Evolutionary conservation across 352 stramenopile genomes (phyloP), one percentile per base, ranked within the genome.

Genomic region (Pythium phragmiticola): DNA sequence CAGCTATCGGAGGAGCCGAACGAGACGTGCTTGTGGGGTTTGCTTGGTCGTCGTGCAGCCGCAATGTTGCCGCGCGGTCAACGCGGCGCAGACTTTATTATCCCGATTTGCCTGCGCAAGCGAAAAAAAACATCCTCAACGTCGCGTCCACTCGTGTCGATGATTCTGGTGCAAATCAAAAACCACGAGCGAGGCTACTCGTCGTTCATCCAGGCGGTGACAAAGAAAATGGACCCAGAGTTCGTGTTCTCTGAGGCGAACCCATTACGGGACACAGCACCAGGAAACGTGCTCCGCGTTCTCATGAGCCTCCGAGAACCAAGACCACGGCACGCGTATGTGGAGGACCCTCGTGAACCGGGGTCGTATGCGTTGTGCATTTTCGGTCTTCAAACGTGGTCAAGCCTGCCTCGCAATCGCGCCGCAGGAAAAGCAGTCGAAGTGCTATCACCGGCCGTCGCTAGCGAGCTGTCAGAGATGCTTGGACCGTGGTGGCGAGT

Each of bases 11-110:
- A 58, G 3, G 54, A 72, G 51, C 72, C 68, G 36, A 68, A 39
- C 6, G 42, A 72, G 23, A 30, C 63, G 2, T 70, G 58, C 19
- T 7, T 76, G 34, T 78, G 64, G 72, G 63, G 57, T 26, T 66
- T 78, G 36, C 65, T 76, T 5, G 65, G 54, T 2, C 54, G 60
- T 19, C 61, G 63, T 23, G 54, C 61, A 2, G 72, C 68, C 0
- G 61, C 64, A 49, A 30, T 74, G 26, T 65, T 66, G 14, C 56
- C 61, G 1, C 53, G 49, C 9, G 34, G 49, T 8, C 51, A 67
- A 8, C 37, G 55, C 0, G 45, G 45, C 11, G 51, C 52, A 2
- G 49, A 70, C 17, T 41, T 74, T n/a, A 23, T 74, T 11, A 66
- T 74, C 19, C 63, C 68, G 23, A 69, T 71, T 0, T 69, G 64